These are phyloP conservation scores for Colletotrichum falcatum DNA, from an alignment of 2,329 filamentous ascomycete species.

Conservation along the genomic window DNA sequence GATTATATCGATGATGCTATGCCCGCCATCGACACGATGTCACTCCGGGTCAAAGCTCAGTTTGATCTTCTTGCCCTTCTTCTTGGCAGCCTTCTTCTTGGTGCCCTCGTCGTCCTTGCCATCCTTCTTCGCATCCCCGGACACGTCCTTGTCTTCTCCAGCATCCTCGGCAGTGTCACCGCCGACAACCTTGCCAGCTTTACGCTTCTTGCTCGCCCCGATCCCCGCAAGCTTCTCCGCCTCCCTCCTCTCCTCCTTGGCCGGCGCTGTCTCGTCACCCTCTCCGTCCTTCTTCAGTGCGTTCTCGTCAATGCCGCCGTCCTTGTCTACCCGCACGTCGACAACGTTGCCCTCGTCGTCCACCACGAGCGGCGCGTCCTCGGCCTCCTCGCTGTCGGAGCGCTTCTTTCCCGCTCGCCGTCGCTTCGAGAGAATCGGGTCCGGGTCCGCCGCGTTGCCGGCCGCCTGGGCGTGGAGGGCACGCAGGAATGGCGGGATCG, in stretches of 20 bases:
- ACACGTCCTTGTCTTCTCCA: neutral
- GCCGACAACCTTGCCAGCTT: slow-evolving; percentile 62
- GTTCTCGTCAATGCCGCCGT: slow-evolving; percentile 56
- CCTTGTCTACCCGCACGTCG: slow-evolving; percentile 57
- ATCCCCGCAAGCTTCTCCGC: slow-evolving; percentile 55
- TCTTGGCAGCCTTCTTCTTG: slow-evolving; percentile 45
- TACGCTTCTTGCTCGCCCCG: slow-evolving; percentile 65
- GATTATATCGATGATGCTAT: slow-evolving; percentile 4
- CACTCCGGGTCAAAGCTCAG: slow-evolving; percentile 64
- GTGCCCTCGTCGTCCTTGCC: slow-evolving; percentile 60
- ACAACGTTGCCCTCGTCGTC: slow-evolving; percentile 78
- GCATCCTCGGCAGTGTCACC: slow-evolving; percentile 20
- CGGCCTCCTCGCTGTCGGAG: slow-evolving; percentile 76
- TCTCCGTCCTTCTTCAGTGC: slow-evolving; percentile 45
- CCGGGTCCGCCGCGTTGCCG: slow-evolving; percentile 61
- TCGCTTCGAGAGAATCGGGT: slow-evolving; percentile 63
- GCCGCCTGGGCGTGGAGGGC: slow-evolving; percentile 66
- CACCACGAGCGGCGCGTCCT: slow-evolving; percentile 81
- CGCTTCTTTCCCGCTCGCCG: slow-evolving; percentile 65
- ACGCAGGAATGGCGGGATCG: slow-evolving; percentile 71
- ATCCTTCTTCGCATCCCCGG: slow-evolving; percentile 56
- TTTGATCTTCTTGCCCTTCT: slow-evolving; percentile 74
- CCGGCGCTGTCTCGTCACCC: slow-evolving; percentile 40
- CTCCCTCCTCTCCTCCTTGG: slow-evolving; percentile 46
- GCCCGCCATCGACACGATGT: slow-evolving; percentile 10